Percentiles rank a stretch among this genome's conserved stretches.
Evolutionary conservation across 225 moss, liverwort and hornwort species (phyloP).

Genomic region (Physcomitrellopsis africana): DNA sequence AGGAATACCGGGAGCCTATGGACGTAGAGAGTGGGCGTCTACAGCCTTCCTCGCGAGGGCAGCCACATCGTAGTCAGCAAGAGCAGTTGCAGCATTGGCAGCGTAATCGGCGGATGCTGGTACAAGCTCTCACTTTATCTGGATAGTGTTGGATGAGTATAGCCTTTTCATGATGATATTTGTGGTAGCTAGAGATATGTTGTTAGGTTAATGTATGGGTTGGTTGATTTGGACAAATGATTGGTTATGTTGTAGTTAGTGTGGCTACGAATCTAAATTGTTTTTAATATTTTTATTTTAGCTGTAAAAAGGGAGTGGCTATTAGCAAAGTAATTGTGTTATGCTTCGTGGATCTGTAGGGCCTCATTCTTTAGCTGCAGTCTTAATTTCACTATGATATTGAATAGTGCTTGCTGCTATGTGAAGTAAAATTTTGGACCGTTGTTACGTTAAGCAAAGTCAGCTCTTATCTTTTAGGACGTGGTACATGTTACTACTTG

Average conservation of each 20-base stretch:
- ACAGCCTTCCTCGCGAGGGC: constrained; percentile 54
- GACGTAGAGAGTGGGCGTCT: constrained; percentile 60
- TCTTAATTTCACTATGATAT: not conserved
- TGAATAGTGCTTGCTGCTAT: not conserved
- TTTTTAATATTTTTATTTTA: not conserved
- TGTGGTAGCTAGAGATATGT: too few species aligned
- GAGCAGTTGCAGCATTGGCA: constrained; percentile 96
- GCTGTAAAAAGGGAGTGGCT: not conserved
- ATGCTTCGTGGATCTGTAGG: constrained; percentile 16
- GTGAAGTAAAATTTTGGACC: not conserved
- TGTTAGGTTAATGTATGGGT: too few species aligned
- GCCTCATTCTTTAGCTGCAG: not conserved
- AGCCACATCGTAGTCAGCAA: constrained; percentile 77
- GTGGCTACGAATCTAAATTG: too few species aligned
- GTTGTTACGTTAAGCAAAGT: not conserved
- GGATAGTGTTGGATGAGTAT: not conserved
- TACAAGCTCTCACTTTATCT: constrained; percentile 27
- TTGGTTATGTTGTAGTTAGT: too few species aligned
- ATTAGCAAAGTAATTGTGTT: not conserved
- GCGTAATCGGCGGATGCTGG: constrained; percentile 95
- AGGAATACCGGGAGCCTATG: constrained; percentile 75
- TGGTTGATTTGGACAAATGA: too few species aligned
- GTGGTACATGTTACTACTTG: not conserved
- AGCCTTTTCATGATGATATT: not conserved
- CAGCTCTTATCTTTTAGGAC: too few species aligned